These are phyloP conservation scores for Metschnikowia aberdeeniae DNA, from an alignment of 805 yeast genomes.

Conservation along the genomic window DNA sequence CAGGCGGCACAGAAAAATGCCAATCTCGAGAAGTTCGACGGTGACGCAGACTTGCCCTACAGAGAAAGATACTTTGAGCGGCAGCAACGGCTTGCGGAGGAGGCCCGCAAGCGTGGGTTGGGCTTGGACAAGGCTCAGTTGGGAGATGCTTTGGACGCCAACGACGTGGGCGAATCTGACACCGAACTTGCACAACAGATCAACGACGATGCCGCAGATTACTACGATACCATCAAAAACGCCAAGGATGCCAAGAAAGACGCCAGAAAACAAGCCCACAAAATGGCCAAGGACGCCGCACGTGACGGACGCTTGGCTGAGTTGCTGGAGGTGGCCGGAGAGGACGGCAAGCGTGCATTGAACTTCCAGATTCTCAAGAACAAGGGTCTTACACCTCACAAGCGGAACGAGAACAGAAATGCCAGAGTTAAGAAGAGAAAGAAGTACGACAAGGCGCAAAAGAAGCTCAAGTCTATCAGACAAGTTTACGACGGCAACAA, in stretches of 20 bases:
- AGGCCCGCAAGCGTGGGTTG: constrained; percentile 80
- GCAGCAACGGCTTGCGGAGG: constrained; percentile 80
- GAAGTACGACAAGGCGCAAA: constrained; percentile 91
- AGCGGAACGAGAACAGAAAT: constrained; percentile 91
- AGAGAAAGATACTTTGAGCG: constrained; percentile 86
- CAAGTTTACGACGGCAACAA: constrained; percentile 80
- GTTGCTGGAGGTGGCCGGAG: constrained; percentile 60
- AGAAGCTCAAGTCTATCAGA: constrained; percentile 86
- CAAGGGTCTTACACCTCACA: constrained; percentile 90
- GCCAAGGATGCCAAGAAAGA: constrained; percentile 46
- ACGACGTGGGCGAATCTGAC: constrained; percentile 47
- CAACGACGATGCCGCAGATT: constrained; percentile 47
- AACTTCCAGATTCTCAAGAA: constrained; percentile 93
- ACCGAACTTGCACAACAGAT: constrained; percentile 39
- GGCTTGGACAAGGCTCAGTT: constrained; percentile 42
- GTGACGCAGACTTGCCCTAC: constrained; percentile 91
- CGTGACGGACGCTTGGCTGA: constrained; percentile 81
- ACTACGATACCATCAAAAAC: constrained; percentile 53
- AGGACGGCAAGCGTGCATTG: constrained; percentile 88
- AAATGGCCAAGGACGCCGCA: constrained; percentile 69
- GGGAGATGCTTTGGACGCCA: constrained; percentile 55
- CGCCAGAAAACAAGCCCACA: constrained; percentile 60
- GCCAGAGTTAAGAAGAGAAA: constrained; percentile 97
- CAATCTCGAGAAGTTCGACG: constrained; percentile 52
- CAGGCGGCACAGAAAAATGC: constrained; percentile 63